Percentiles rank a stretch among this genome's conserved stretches.
Evolutionary conservation across 2,329 filamentous ascomycete species (phyloP).

Genomic region (Aspergillus fumigatiaffinis): DNA sequence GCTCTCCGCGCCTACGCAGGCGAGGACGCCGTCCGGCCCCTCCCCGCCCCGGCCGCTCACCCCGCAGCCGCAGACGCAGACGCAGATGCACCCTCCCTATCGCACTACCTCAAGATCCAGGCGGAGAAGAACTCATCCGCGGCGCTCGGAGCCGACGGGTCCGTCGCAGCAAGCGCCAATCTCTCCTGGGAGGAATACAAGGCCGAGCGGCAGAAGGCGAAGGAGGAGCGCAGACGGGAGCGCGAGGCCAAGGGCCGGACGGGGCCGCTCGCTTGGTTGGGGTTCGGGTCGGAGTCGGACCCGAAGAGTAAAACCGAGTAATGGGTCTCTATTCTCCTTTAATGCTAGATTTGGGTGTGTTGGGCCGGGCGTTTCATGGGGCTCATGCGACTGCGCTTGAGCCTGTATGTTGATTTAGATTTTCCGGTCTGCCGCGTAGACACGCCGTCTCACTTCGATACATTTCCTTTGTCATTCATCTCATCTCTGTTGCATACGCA

Average conservation of each 20-base stretch:
- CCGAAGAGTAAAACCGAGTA: constrained; percentile 16
- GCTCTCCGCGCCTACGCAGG: constrained; percentile 72
- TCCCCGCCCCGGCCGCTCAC: constrained; percentile 12
- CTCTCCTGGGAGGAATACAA: constrained; percentile 36
- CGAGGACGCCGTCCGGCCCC: constrained; percentile 48
- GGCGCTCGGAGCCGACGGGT: not conserved
- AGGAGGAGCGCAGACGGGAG: constrained; percentile 23
- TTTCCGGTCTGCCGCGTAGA: not conserved
- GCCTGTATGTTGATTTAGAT: not conserved
- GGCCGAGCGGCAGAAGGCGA: constrained; percentile 23
- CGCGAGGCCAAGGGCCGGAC: constrained; percentile 17
- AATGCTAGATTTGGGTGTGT: not conserved
- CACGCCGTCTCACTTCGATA: not conserved
- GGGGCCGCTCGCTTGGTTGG: constrained; percentile 12
- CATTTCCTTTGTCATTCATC: not conserved
- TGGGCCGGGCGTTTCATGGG: not conserved
- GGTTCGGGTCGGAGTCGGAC: constrained; percentile 5
- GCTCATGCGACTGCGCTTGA: not conserved
- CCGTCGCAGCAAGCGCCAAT: constrained; percentile 9
- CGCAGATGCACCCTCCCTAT: constrained; percentile 19
- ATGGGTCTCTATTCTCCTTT: not conserved
- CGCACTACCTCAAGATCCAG: constrained; percentile 17
- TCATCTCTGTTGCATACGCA: not conserved
- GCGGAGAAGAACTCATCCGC: constrained; percentile 12
- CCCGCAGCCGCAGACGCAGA: not conserved